Conservation (phyloP, 306 rosid genomes). For the Cicer yamashitae region DNA sequence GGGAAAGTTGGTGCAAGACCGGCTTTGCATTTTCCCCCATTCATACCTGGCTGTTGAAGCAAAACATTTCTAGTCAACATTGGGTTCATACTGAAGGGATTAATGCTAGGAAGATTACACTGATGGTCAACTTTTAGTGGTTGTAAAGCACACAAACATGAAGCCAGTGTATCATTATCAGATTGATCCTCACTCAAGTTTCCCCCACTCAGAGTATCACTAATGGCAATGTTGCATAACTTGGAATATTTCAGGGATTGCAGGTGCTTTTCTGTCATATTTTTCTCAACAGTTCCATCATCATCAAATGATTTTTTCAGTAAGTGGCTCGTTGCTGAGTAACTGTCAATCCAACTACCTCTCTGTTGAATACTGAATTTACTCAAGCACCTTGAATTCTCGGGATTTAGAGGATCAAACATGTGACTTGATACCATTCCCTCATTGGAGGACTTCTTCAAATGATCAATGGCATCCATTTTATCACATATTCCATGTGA, state of each 20-base stretch:
- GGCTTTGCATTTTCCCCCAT: conserved; percentile 49
- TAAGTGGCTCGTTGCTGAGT: conserved; percentile 33
- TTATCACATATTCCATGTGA: conserved; percentile 47
- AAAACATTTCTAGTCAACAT: conserved; percentile 69
- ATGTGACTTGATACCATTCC: conserved; percentile 47
- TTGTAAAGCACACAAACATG: conserved; percentile 48
- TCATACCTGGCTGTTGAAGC: conserved; percentile 50
- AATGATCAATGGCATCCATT: conserved; percentile 43
- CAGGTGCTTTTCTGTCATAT: conserved; percentile 44
- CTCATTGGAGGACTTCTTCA: conserved; percentile 46
- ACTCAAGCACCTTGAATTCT: conserved; percentile 50
- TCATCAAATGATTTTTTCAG: conserved; percentile 46
- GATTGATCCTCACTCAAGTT: conserved; percentile 48
- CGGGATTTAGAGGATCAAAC: conserved; percentile 48
- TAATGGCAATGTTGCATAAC: conserved; percentile 44
- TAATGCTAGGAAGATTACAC: conserved; percentile 58
- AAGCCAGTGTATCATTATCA: conserved; percentile 43
- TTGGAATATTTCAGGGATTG: conserved; percentile 48
- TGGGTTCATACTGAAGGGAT: conserved; percentile 82
- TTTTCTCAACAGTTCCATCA: conserved; percentile 43
- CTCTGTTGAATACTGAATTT: conserved; percentile 45
- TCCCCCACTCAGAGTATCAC: conserved; percentile 47
- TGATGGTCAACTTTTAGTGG: conserved; percentile 50
- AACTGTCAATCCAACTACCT: conserved; percentile 42
- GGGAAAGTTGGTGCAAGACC: conserved; percentile 53